Evolutionary conservation across 202 grass and related monocot species (phyloP).

Genomic region (Saccharum hybrid): DNA sequence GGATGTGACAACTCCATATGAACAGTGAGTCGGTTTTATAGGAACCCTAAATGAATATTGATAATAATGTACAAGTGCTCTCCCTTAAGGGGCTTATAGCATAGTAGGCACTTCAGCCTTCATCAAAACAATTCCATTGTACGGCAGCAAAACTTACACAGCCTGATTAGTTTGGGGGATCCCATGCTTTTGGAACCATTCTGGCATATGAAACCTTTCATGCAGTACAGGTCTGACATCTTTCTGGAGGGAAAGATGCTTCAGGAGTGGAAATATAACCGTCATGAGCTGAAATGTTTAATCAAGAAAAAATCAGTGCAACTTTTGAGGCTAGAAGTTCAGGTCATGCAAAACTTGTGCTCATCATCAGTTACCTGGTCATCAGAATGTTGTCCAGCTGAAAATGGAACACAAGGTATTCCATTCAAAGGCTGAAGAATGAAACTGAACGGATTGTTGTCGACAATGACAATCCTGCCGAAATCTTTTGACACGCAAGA

Average conservation of each 20-base stretch:
- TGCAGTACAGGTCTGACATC: slow-evolving; percentile 85
- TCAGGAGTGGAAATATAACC: slow-evolving; percentile 91
- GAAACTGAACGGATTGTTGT: slow-evolving; percentile 99
- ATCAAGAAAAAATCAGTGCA: slow-evolving; percentile 43
- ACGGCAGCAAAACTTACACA: slow-evolving; percentile 44
- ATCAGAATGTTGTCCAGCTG: slow-evolving; percentile 76
- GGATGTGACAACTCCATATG: slow-evolving; percentile 48
- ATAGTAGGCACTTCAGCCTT: slow-evolving; percentile 50
- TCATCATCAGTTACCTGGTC: slow-evolving; percentile 68
- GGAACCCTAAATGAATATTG: slow-evolving; percentile 54
- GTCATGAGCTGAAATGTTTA: slow-evolving; percentile 75
- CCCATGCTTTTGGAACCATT: slow-evolving; percentile 96
- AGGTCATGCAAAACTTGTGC: not conserved
- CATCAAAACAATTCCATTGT: slow-evolving; percentile 35
- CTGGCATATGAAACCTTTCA: slow-evolving; percentile 98
- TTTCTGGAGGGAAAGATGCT: slow-evolving; percentile 78
- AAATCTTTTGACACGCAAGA: slow-evolving; percentile 79
- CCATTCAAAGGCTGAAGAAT: slow-evolving; percentile 94
- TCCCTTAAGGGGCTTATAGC: slow-evolving; percentile 39
- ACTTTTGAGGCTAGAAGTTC: slow-evolving; percentile 1
- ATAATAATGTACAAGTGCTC: slow-evolving; percentile 60
- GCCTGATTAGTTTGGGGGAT: slow-evolving; percentile 68
- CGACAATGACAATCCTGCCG: slow-evolving; percentile 77
- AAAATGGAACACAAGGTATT: slow-evolving; percentile 96
- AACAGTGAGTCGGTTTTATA: slow-evolving; percentile 50